These are phyloP conservation scores for Eucalyptus cloeziana DNA, from an alignment of 345 rosid genomes.

Conservation along the genomic window DNA sequence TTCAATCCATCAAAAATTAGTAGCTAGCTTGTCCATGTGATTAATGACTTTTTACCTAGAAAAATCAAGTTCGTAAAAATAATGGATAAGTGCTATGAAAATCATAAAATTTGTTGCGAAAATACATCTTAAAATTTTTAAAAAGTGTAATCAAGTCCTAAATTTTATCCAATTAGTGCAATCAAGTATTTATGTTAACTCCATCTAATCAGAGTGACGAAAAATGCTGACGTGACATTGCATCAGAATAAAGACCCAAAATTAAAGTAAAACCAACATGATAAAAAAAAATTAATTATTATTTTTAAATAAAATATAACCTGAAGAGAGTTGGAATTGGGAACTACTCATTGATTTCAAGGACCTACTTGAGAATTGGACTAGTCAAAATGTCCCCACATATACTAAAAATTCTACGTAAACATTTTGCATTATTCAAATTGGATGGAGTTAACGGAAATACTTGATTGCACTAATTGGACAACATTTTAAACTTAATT, in stretches of 20 bases:
- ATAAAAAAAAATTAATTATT: too few relatives aligned
- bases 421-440: too few relatives aligned
- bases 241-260: not conserved
- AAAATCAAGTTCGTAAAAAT: too few relatives aligned
- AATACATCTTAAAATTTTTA: accelerated
- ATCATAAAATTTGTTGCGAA: accelerated
- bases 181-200: too few relatives aligned
- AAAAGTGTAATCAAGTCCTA: accelerated
- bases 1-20: accelerated
- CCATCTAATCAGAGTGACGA: accelerated
- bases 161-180: too few relatives aligned
- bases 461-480: too few relatives aligned
- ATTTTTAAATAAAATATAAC: not conserved
- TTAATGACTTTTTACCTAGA: not conserved
- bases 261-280: accelerated
- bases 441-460: not conserved
- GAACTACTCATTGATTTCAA: accelerated
- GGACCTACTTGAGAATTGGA: accelerated
- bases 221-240: accelerated
- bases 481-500: accelerated
- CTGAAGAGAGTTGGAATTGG: not conserved
- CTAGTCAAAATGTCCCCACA: too few relatives aligned
- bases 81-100: too few relatives aligned
- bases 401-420: too few relatives aligned
- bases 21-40: not conserved